phyloP scores from a whole-genome alignment of 495 filamentous ascomycete genomes.

The Apiosordaria backusii region DNA sequence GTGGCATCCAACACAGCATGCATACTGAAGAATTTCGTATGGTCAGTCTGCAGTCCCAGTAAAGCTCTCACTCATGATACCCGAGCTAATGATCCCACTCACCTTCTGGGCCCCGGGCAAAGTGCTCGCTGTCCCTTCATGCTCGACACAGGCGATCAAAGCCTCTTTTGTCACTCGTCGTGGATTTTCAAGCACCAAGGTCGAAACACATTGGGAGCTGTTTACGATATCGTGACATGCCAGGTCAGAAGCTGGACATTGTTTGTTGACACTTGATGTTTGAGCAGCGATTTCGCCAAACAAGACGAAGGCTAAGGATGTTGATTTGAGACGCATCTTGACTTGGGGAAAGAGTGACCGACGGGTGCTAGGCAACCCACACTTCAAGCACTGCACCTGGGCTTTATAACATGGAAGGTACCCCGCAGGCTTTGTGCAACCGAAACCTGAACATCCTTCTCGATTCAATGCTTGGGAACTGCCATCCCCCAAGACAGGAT shows the following conservation, averaged over 20 bases:
- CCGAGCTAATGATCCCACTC: too few relatives aligned
- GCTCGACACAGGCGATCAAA: neutral
- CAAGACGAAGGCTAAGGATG: neutral
- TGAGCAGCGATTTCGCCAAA: neutral
- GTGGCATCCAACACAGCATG: neutral
- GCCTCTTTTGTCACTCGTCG: neutral
- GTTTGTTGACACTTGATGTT: neutral
- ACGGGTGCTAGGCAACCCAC: neutral
- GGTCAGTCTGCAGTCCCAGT: too few relatives aligned
- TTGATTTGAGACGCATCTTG: neutral
- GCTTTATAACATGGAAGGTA: neutral
- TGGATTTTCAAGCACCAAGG: neutral
- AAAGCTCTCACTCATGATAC: too few relatives aligned
- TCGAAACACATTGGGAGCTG: neutral
- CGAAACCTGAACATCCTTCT: neutral
- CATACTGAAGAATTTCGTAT: neutral
- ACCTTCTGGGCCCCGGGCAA: neutral
- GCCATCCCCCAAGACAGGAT: neutral
- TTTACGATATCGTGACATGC: constrained; percentile 8
- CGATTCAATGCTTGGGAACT: neutral
- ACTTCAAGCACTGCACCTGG: neutral
- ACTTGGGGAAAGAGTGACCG: neutral
- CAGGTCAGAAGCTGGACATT: neutral
- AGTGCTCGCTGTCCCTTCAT: constrained; percentile 7
- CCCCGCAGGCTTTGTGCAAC: neutral